These are phyloP conservation scores for Boechera stricta DNA, from an alignment of 345 rosid genomes.

Conservation along the genomic window DNA sequence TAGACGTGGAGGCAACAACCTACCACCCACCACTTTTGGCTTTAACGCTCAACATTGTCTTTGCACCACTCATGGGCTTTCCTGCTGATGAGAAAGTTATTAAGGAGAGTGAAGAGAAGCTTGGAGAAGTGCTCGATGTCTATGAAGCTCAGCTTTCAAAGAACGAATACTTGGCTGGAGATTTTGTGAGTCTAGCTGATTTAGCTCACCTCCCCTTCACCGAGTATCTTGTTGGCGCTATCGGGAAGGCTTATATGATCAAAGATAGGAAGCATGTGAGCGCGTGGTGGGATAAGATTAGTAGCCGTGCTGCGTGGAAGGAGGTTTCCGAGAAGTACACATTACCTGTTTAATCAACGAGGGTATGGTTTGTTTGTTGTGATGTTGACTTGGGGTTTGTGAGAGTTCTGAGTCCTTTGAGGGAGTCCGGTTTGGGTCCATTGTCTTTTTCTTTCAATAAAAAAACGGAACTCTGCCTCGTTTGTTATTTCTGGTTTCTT, in stretches of 20 bases:
- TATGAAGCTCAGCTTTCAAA: conserved; percentile 66
- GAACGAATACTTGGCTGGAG: conserved; percentile 66
- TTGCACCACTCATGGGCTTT: conserved; percentile 50
- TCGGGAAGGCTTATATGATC: conserved; percentile 57
- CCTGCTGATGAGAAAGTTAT: conserved; percentile 52
- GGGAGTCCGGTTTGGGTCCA: not conserved
- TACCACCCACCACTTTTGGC: conserved; percentile 57
- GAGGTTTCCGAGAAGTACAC: conserved; percentile 49
- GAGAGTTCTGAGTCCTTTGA: conserved; percentile 2
- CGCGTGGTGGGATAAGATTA: conserved; percentile 73
- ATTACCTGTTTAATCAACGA: not conserved
- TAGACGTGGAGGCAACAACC: conserved; percentile 63
- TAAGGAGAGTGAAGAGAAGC: conserved; percentile 68
- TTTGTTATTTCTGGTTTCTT: conserved; percentile 2
- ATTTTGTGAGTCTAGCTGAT: conserved; percentile 72
- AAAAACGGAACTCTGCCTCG: not conserved
- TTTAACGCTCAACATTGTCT: conserved; percentile 52
- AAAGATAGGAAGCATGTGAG: conserved; percentile 60
- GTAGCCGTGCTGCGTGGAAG: conserved; percentile 66
- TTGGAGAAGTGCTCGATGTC: conserved; percentile 56
- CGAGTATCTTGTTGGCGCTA: conserved; percentile 55
- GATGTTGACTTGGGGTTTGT: conserved; percentile 8
- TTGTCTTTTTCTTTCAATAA: conserved; percentile 28
- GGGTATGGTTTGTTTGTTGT: conserved; percentile 5
- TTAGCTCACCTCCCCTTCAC: conserved; percentile 65